A percentile compares a stretch with the other conserved stretches of the same genome.
Conservation (phyloP, 495 filamentous ascomycete species). For the Cryomyces minteri region DNA sequence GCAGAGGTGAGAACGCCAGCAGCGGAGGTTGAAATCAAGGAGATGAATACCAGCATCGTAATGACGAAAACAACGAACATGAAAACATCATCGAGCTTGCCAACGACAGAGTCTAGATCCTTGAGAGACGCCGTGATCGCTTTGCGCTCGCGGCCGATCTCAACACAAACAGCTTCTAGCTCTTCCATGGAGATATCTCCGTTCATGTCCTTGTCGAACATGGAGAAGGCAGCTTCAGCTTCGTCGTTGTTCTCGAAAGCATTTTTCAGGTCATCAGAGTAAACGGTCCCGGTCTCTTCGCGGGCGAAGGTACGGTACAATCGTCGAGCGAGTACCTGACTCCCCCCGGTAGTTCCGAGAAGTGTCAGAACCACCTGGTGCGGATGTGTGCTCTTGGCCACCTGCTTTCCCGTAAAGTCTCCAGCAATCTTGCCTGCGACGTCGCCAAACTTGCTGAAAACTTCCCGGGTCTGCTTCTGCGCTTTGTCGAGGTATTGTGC, state of each 20-base stretch:
- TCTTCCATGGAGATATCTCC: slow-evolving; percentile 95
- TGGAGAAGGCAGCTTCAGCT: slow-evolving; percentile 74
- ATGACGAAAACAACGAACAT: slow-evolving; percentile 70
- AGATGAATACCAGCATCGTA: slow-evolving; percentile 67
- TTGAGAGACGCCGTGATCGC: slow-evolving; percentile 88
- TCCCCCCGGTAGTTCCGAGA: slow-evolving; percentile 48
- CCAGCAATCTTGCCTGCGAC: slow-evolving; percentile 81
- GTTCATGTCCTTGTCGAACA: slow-evolving; percentile 95
- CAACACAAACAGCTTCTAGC: slow-evolving; percentile 80
- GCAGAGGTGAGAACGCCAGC: slow-evolving; percentile 71
- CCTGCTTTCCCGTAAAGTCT: slow-evolving; percentile 72
- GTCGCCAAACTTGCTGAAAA: slow-evolving; percentile 65
- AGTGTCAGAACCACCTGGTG: slow-evolving; percentile 66
- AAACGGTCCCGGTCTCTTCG: slow-evolving; percentile 55
- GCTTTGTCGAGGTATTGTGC: slow-evolving; percentile 40
- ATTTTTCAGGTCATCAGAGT: slow-evolving; percentile 53
- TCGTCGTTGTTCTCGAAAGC: slow-evolving; percentile 79
- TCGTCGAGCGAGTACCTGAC: slow-evolving; percentile 75
- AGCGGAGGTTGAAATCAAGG: slow-evolving; percentile 75
- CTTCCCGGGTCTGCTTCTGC: slow-evolving; percentile 51
- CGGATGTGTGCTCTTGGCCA: slow-evolving; percentile 61
- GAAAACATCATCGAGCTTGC: slow-evolving; percentile 74
- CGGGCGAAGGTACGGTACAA: slow-evolving; percentile 81
- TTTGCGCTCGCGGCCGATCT: slow-evolving; percentile 89
- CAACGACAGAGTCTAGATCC: slow-evolving; percentile 89